Evolutionary conservation across 2,329 filamentous ascomycete genomes (phyloP).

Genomic region (Phaeosphaeriaceae sp.): DNA sequence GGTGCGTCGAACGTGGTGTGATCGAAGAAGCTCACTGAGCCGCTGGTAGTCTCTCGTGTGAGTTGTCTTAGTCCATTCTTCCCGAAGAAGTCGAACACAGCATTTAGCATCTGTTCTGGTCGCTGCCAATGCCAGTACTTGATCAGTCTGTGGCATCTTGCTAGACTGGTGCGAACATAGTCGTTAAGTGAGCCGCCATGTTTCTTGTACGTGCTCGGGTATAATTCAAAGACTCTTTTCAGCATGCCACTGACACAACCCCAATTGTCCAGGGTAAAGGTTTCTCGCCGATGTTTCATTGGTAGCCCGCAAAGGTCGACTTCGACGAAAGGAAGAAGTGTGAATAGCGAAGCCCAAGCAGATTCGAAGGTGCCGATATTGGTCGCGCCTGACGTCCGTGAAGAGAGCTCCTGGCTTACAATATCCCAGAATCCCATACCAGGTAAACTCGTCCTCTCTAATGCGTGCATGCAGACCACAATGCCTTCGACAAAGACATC

Average conservation of each 20-base stretch:
- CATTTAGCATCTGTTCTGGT: constrained; percentile 61
- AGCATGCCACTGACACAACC: constrained; percentile 54
- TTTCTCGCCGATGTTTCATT: constrained; percentile 50
- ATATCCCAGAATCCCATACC: constrained; percentile 54
- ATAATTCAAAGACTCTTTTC: constrained; percentile 56
- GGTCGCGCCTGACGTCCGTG: constrained; percentile 19
- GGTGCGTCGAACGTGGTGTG: constrained; percentile 53
- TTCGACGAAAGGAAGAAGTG: constrained; percentile 60
- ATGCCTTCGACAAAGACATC: constrained; percentile 55
- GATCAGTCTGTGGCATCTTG: constrained; percentile 62
- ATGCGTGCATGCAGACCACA: constrained; percentile 55
- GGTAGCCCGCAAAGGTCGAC: constrained; percentile 60
- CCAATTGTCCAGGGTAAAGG: constrained; percentile 58
- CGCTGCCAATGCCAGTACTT: constrained; percentile 64
- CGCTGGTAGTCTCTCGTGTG: constrained; percentile 57
- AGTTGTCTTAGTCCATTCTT: constrained; percentile 60
- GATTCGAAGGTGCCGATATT: constrained; percentile 45
- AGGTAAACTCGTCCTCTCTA: constrained; percentile 41
- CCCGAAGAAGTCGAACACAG: constrained; percentile 67
- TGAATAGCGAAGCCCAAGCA: constrained; percentile 57
- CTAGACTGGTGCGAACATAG: constrained; percentile 61
- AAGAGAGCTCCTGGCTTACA: constrained; percentile 44
- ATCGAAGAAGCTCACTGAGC: constrained; percentile 63
- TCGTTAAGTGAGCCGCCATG: constrained; percentile 58
- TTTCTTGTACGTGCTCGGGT: constrained; percentile 50